These are phyloP conservation scores for Piloderma croceum DNA, from an alignment of 768 basidiomycete genomes.

Conservation along the genomic window DNA sequence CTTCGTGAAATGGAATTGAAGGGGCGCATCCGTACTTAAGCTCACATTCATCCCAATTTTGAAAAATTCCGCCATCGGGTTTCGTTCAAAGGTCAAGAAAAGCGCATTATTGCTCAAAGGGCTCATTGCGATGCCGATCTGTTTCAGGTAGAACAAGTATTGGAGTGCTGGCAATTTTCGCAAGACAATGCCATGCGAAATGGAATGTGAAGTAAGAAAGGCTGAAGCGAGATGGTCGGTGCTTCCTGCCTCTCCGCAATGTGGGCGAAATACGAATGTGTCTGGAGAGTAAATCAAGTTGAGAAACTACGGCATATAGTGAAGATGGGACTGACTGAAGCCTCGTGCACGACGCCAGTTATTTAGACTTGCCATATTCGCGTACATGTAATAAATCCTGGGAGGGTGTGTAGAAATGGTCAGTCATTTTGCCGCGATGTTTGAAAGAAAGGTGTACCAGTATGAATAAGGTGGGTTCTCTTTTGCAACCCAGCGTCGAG, in stretches of 20 bases:
- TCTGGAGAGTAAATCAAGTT: conserved; percentile 40
- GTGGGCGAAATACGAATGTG: conserved; percentile 95
- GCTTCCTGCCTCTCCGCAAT: conserved; percentile 97
- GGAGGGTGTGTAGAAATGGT: conserved; percentile 3
- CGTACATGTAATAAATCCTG: conserved; percentile 97
- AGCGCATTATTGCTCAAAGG: conserved; percentile 97
- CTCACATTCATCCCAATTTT: conserved; percentile 93
- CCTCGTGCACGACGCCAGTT: conserved; percentile 84
- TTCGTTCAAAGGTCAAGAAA: conserved; percentile 94
- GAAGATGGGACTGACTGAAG: conserved; percentile 63
- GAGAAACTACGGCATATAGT: not conserved
- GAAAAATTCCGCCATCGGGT: conserved; percentile 96
- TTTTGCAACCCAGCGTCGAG: conserved; percentile 79
- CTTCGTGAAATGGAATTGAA: conserved; percentile 99
- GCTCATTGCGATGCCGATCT: conserved; percentile 98
- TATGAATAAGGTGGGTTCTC: conserved; percentile 95
- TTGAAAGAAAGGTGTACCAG: conserved; percentile 51
- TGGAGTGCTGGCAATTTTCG: conserved; percentile 96
- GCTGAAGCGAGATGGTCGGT: conserved; percentile 96
- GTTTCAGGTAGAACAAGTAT: conserved; percentile 96
- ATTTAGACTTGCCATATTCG: conserved; percentile 93
- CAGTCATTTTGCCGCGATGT: not conserved
- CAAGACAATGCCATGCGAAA: conserved; percentile 97
- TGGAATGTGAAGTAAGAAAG: conserved; percentile 94
- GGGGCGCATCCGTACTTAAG: conserved; percentile 90